Conservation (phyloP, 164 flowering plant genomes). For the Stephania japonica region DNA sequence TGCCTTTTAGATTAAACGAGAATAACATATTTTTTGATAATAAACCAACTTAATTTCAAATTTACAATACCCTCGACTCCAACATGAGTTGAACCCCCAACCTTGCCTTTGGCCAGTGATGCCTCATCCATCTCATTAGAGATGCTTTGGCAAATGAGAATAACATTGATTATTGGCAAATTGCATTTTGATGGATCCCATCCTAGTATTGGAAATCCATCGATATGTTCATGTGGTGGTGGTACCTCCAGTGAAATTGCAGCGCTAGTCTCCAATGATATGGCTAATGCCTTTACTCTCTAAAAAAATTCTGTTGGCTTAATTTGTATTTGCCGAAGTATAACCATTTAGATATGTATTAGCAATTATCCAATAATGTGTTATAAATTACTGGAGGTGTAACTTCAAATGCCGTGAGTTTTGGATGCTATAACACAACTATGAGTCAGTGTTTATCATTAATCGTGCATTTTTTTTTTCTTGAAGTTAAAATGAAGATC, state of each 20-base stretch:
- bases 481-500: neutral
- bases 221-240: neutral
- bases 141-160: too few species aligned
- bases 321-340: neutral
- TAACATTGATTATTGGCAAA: too few species aligned
- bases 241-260: neutral
- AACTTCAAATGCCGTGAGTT: neutral
- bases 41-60: too few species aligned
- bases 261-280: neutral
- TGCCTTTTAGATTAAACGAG: too few species aligned
- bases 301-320: neutral
- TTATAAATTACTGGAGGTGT: neutral
- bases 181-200: too few species aligned
- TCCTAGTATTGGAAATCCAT: neutral
- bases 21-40: too few species aligned
- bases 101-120: too few species aligned
- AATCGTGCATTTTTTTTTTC: neutral
- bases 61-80: too few species aligned
- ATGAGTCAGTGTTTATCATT: neutral
- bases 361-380: neutral
- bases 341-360: neutral
- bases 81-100: too few species aligned
- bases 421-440: neutral
- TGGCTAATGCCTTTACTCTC: neutral
- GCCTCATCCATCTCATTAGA: too few species aligned